phyloP scores from a whole-genome alignment of 2,329 filamentous ascomycete genomes.

The Pleurostoma richardsiae region DNA sequence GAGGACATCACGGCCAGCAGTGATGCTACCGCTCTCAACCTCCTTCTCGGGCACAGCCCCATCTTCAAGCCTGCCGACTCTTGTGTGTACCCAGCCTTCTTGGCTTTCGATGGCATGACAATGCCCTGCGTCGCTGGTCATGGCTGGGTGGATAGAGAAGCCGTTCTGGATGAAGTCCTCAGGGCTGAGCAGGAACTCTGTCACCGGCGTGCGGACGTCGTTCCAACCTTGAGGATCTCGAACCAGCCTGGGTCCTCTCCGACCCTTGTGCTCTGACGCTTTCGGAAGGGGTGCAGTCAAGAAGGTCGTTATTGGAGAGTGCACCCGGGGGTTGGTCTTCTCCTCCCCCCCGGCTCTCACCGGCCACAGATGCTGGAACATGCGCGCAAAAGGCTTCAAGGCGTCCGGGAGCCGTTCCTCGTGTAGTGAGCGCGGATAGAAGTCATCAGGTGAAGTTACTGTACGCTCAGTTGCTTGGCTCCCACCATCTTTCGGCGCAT shows the following conservation, averaged over 20 bases:
- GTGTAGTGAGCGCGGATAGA: conserved; percentile 50
- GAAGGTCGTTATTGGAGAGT: conserved; percentile 83
- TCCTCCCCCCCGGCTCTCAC: conserved; percentile 84
- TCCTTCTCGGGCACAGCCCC: conserved; percentile 63
- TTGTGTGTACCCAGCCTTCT: conserved; percentile 79
- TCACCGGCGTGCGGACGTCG: conserved; percentile 75
- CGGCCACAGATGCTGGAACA: conserved; percentile 88
- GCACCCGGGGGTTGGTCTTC: conserved; percentile 64
- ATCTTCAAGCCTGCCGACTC: conserved; percentile 61
- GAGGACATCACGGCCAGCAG: conserved; percentile 72
- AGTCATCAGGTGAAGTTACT: conserved; percentile 50
- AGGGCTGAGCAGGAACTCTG: conserved; percentile 66
- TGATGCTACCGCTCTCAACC: conserved; percentile 76
- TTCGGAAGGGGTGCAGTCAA: conserved; percentile 70
- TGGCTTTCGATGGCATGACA: conserved; percentile 47
- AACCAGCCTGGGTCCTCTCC: conserved; percentile 52
- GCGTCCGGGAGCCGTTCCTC: conserved; percentile 45
- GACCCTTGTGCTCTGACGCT: conserved; percentile 58
- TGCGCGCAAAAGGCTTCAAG: conserved; percentile 65
- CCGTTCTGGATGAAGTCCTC: conserved; percentile 79
- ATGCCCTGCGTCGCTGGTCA: conserved; percentile 56
- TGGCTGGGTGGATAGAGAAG: conserved; percentile 76
- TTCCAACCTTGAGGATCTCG: conserved; percentile 62
- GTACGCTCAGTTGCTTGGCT: conserved; percentile 25
- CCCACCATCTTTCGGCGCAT: conserved; percentile 15